phyloP scores from a whole-genome alignment of 2,329 filamentous ascomycete species.

The Neonectria punicea region DNA sequence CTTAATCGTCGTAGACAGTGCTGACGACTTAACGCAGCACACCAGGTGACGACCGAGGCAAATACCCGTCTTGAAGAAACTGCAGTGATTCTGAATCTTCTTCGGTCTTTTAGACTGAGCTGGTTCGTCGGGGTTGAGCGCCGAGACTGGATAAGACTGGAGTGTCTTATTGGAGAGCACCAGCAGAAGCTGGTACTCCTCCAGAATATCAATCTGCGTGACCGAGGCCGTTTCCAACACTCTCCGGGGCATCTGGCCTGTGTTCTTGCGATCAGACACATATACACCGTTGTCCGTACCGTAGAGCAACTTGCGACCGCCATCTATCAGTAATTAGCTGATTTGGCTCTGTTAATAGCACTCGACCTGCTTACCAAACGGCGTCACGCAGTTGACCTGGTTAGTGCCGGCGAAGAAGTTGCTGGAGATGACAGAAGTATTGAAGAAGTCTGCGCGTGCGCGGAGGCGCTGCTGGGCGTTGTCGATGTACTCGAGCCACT shows the following conservation, averaged over 20 bases:
- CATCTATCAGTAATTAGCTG: conserved; percentile 67
- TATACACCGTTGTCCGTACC: conserved; percentile 96
- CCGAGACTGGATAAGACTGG: conserved; percentile 87
- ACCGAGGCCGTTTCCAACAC: conserved; percentile 89
- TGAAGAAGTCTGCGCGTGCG: conserved; percentile 92
- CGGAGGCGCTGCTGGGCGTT: conserved; percentile 87
- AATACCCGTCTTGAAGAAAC: conserved; percentile 98
- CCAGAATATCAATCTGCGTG: conserved; percentile 94
- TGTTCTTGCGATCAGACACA: conserved; percentile 88
- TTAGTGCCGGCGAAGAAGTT: conserved; percentile 74
- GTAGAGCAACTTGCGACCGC: conserved; percentile 92
- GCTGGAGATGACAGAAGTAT: conserved; percentile 70
- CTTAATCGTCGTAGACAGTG: conserved; percentile 95
- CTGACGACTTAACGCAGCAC: conserved; percentile 94
- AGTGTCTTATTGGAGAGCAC: conserved; percentile 94
- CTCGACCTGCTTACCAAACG: conserved; percentile 73
- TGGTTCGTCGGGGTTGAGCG: conserved; percentile 85
- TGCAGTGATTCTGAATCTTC: conserved; percentile 97
- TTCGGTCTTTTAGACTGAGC: conserved; percentile 85
- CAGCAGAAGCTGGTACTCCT: conserved; percentile 92
- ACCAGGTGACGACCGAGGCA: conserved; percentile 94
- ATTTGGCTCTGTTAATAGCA: conserved; percentile 12
- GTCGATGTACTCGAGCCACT: conserved; percentile 97
- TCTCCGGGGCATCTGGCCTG: conserved; percentile 81
- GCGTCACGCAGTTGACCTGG: conserved; percentile 93